A percentile compares a stretch with the other conserved stretches of the same genome.
Conservation (phyloP, 2,329 filamentous ascomycete genomes). For the Pseudogymnoascus pannorum region DNA sequence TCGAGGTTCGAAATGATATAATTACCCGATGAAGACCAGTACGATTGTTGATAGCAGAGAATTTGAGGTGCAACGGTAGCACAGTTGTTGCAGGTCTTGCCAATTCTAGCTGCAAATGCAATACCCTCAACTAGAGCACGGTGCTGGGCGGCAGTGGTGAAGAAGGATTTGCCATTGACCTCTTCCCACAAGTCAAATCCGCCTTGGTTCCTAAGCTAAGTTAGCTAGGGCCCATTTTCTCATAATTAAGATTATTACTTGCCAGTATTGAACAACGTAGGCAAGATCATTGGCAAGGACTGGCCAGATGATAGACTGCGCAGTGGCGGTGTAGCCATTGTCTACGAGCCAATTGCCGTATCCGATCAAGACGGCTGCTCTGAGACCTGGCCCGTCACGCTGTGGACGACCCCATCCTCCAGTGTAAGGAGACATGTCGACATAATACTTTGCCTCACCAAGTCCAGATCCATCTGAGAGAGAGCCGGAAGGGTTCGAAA, state of each 20-base stretch:
- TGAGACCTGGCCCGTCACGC: conserved; percentile 69
- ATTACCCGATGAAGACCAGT: conserved; percentile 54
- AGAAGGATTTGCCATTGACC: conserved; percentile 69
- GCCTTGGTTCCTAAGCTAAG: conserved; percentile 36
- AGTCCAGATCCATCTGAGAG: conserved; percentile 43
- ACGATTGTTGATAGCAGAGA: conserved; percentile 65
- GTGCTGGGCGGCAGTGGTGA: conserved; percentile 64
- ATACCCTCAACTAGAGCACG: conserved; percentile 62
- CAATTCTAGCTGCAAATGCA: conserved; percentile 56
- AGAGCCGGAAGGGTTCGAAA: conserved; percentile 47
- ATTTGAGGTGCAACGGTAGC: conserved; percentile 60
- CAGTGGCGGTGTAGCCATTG: conserved; percentile 45
- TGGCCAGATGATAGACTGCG: conserved; percentile 56
- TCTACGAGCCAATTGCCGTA: conserved; percentile 66
- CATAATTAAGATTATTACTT: conserved; percentile 5
- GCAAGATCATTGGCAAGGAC: conserved; percentile 67
- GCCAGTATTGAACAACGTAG: conserved; percentile 68
- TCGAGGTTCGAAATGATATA: conserved; percentile 67
- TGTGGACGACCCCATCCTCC: conserved; percentile 70
- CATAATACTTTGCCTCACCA: conserved; percentile 68
- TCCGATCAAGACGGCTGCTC: conserved; percentile 63
- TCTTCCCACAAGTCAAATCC: conserved; percentile 81
- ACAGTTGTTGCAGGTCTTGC: conserved; percentile 53
- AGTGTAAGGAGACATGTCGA: conserved; percentile 56
- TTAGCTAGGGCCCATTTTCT: conserved; percentile 8